Base-by-base conservation (phyloP, 1,284 basidiomycete species). In the Erythrobasidium hasegawianum region DNA sequence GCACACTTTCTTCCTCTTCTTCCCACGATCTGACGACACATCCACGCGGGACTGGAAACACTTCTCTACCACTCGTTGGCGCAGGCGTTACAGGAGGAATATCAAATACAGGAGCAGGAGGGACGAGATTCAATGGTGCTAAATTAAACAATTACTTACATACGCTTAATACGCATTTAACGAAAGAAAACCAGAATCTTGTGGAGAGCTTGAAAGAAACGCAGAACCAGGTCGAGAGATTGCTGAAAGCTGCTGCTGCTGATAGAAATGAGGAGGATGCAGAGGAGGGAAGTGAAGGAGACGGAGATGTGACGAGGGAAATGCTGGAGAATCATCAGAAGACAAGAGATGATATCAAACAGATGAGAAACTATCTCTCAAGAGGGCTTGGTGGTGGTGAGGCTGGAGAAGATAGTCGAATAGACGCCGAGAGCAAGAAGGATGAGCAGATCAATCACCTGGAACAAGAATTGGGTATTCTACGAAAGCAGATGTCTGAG, bases 101-200 rank as follows among this genome's bases (percentile, higher is more conserved):
- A 56, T 81, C 84, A 70, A 11, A 11, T 33, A 11, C 33, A 33
- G 79, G 18, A 72, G 80, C 43, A 83, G 80, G 87, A 26, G 79
- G 18, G 73, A 80, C 43, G 83, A 80, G 87, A 26, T 90, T 91
- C 77, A 88, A 92, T 75, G 86, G 87, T 1, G 81, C 81, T 11
- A 92, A 90, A 77, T 77, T 92, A 71, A 90, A 91, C 70, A 81
- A 82, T 7, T 92, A 91, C 75, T 75, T 92, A 72, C 87, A 91
- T 76, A 85, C 86, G 11, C 79, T 92, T 64, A 92, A 92, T 75
- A 79, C 85, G 52, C 81, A 86, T 57, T 76, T 92, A 60, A 86
- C 88, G 69, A 86, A 90, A 75, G 90, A 92, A 78, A 92, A 91
- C 73, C 82, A 87, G 75, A 78, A 75, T 13, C 79, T 90, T 59